Evolutionary conservation across 495 filamentous ascomycete species (phyloP).

Genomic region (Emericellopsis terricola): DNA sequence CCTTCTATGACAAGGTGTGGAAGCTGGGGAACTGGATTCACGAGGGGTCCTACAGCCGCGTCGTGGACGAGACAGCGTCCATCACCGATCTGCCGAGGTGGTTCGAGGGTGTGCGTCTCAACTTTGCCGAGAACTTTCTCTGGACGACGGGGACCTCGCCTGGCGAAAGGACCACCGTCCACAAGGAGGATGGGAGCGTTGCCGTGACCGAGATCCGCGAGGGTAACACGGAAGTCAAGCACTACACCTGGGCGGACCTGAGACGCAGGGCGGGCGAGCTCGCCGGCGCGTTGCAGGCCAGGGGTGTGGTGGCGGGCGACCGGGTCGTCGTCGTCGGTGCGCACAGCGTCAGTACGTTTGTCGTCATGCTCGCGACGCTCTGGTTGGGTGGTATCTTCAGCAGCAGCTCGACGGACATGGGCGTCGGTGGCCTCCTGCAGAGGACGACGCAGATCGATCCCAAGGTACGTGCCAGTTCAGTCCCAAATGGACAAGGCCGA

Average conservation of each 20-base stretch:
- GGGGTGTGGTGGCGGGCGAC: slow-evolving; percentile 49
- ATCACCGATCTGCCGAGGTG: slow-evolving; percentile 52
- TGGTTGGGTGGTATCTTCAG: slow-evolving; percentile 56
- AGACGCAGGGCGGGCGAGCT: slow-evolving; percentile 34
- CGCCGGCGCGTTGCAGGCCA: slow-evolving; percentile 40
- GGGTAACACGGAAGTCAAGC: slow-evolving; percentile 34
- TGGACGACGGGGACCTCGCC: slow-evolving; percentile 20
- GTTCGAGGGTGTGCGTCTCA: slow-evolving; percentile 46
- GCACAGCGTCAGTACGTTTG: slow-evolving; percentile 55
- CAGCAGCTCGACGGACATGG: slow-evolving; percentile 62
- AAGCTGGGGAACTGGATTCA: slow-evolving; percentile 39
- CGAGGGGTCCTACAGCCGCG: slow-evolving; percentile 33
- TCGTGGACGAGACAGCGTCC: slow-evolving; percentile 47
- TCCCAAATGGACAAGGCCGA: too few relatives aligned
- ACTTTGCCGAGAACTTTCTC: slow-evolving; percentile 47
- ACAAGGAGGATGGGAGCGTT: slow-evolving; percentile 53
- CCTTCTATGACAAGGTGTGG: slow-evolving; percentile 52
- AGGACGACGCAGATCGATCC: slow-evolving; percentile 54
- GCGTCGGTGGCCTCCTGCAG: slow-evolving; percentile 57
- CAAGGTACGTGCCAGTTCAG: slow-evolving; percentile 22
- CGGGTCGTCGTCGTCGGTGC: slow-evolving; percentile 51
- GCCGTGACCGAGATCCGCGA: slow-evolving; percentile 58
- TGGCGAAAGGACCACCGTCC: slow-evolving; percentile 17
- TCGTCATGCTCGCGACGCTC: slow-evolving; percentile 43
- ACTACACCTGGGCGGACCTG: slow-evolving; percentile 46